Evolutionary conservation across 2,329 filamentous ascomycete species (phyloP), one percentile per base, ranked within the genome.

Genomic region (Lasiodiplodia sp.): DNA sequence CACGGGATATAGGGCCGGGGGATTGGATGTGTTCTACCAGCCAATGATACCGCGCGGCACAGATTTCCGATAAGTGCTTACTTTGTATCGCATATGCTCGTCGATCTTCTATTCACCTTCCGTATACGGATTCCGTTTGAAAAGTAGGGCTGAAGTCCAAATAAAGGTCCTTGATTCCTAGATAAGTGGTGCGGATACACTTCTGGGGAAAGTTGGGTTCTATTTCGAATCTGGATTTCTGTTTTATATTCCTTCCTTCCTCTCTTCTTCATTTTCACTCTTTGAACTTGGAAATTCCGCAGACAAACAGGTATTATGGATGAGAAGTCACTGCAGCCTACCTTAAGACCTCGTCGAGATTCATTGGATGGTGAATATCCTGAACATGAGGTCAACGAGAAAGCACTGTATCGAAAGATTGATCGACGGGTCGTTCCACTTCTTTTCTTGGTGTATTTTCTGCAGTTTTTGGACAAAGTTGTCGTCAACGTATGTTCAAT

Each of bases 361-460:
- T 60, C 34, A 18, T 44, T 38, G 23, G 34, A 60, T 11, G 56
- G 37, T 23, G 56, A 37, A 6, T 21, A 16, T 2, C 21, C 56
- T 10, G 14, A 12, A 6, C 4, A 5, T 14, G 56, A 28, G 8
- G 10, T 66, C 25, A 18, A 44, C 16, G 56, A 60, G 21, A 60
- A 10, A 25, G 56, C 56, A 11, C 37, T 60, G n/a, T 34, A 37
- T 68, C 71, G 76, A 5, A 81, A 79, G 70, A 80, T 82, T 34
- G 80, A 83, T 57, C 78, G 75, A 73, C 79, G 78, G 74, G 78
- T 83, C 38, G 76, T 82, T 72, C 80, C 80, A 4, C 69, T 81
- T 12, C 79, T 82, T 76, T 80, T 74, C 72, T 71, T 69, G 21
- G 79, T 76, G 56, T 81, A 81, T 70, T 79, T 75, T 47, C 69